Conservation (phyloP, 768 basidiomycete genomes). For the Xerocomus spinulosus region DNA sequence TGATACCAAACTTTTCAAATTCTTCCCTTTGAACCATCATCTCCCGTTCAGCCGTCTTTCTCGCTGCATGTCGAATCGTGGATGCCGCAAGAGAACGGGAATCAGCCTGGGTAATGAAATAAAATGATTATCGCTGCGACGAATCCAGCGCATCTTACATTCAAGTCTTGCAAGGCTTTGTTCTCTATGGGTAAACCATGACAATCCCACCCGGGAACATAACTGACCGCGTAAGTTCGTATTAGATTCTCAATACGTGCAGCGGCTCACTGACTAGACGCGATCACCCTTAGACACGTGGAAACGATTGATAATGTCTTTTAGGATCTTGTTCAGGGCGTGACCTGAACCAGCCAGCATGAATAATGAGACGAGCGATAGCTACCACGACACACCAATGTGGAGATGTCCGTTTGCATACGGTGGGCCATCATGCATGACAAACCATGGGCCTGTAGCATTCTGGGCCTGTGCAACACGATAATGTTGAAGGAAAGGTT, state of each 20-base stretch:
- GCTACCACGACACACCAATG: conserved; percentile 57
- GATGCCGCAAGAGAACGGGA: conserved; percentile 51
- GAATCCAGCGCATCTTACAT: conserved; percentile 44
- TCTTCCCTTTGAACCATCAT: conserved; percentile 73
- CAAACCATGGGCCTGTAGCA: conserved; percentile 63
- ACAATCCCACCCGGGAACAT: conserved; percentile 96
- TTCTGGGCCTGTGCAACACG: conserved; percentile 52
- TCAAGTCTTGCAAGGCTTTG: conserved; percentile 77
- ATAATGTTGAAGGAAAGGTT: neutral
- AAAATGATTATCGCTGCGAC: no score
- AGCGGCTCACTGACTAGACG: conserved; percentile 61
- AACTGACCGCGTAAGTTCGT: conserved; percentile 45
- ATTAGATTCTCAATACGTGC: neutral
- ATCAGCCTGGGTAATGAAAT: conserved; percentile 45
- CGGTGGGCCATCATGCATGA: conserved; percentile 93
- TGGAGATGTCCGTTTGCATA: conserved; percentile 97
- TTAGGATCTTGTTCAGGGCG: conserved; percentile 92
- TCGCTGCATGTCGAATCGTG: conserved; percentile 66
- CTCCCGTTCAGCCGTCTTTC: conserved; percentile 66
- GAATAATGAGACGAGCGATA: neutral
- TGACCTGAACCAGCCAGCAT: conserved; percentile 55
- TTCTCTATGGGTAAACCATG: conserved; percentile 97
- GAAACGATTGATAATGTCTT: conserved; percentile 92
- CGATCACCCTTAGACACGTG: conserved; percentile 71
- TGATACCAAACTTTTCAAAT: conserved; percentile 78